Percentiles rank a stretch among this genome's conserved stretches.
These are phyloP conservation scores for Syzygium aromaticum DNA, from an alignment of 345 rosid species.

Conservation along the genomic window DNA sequence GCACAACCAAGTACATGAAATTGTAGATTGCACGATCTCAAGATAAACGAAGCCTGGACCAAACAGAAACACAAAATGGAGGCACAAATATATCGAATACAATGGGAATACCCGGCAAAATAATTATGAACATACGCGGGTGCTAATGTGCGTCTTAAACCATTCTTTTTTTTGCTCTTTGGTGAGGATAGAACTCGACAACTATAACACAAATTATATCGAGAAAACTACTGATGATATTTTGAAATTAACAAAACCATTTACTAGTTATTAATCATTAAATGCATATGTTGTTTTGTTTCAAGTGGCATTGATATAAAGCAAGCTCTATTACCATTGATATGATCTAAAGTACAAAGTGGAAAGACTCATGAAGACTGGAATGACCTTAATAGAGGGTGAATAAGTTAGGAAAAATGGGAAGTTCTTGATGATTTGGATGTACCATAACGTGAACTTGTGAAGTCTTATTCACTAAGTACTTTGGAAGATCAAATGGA, in stretches of 20 bases:
- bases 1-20: background rate
- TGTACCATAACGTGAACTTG: background rate
- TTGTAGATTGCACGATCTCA: background rate
- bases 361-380: background rate
- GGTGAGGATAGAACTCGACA: background rate
- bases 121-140: background rate
- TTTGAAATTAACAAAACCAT: background rate
- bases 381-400: background rate
- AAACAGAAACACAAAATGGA: background rate
- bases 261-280: background rate
- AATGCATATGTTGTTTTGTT: background rate
- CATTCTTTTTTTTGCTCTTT: background rate
- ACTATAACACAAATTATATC: background rate
- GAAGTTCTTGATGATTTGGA: background rate
- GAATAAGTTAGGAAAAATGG: background rate
- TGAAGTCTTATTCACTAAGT: background rate
- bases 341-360: background rate
- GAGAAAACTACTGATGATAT: background rate
- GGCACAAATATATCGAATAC: background rate
- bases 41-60: accelerated
- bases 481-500: background rate
- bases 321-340: background rate
- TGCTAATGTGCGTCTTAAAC: background rate
- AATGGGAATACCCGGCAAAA: background rate
- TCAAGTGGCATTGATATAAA: background rate